phyloP scores from a whole-genome alignment of 257 asterid genomes.

The Nicotiana paniculata region DNA sequence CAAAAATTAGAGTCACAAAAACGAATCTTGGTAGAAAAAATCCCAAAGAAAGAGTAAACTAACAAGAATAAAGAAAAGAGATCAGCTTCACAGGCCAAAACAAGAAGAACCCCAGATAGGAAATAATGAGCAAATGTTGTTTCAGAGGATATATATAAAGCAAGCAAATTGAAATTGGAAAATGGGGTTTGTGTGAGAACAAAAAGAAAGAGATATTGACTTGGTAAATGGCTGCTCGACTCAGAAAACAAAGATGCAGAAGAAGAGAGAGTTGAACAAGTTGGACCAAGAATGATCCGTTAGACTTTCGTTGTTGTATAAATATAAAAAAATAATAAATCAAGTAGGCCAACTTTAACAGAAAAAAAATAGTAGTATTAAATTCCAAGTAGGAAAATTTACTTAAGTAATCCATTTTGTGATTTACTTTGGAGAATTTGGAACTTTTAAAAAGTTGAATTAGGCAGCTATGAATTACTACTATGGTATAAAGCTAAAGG shows the following conservation, averaged over 20 bases:
- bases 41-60: neutral
- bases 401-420: too few species aligned
- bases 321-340: too few species aligned
- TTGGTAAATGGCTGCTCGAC: conserved; percentile 7
- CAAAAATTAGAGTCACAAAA: too few species aligned
- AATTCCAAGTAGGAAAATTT: too few species aligned
- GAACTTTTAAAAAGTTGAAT: too few species aligned
- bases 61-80: neutral
- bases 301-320: too few species aligned
- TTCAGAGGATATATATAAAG: neutral
- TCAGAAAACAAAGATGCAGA: neutral
- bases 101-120: neutral
- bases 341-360: too few species aligned
- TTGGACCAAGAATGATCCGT: neutral
- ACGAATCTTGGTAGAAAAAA: neutral
- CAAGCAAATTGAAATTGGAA: neutral
- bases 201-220: neutral
- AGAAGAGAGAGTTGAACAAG: conserved; percentile 8
- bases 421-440: too few species aligned
- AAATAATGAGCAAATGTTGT: conserved; percentile 1
- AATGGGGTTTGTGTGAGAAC: neutral
- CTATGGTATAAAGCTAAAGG: too few species aligned
- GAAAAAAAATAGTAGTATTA: too few species aligned
- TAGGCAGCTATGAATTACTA: too few species aligned
- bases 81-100: neutral